Conservation (phyloP, 2,329 filamentous ascomycete genomes). For the Hymenoscyphus albidus region DNA sequence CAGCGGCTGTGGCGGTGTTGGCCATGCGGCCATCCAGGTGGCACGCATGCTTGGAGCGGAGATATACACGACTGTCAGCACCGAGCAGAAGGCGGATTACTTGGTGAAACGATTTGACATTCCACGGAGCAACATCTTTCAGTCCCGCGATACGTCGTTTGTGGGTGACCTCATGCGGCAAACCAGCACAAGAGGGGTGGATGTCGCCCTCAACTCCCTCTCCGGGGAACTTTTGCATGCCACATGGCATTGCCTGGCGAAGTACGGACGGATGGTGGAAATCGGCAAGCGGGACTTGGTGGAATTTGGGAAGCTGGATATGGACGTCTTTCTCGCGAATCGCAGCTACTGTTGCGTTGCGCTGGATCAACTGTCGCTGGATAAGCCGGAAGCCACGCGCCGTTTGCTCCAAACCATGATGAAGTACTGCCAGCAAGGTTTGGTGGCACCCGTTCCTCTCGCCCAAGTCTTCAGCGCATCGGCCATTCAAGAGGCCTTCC, state of each 20-base stretch:
- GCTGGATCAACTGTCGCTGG: not conserved
- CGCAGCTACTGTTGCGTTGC: not conserved
- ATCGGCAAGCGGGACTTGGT: constrained; percentile 36
- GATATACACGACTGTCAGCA: constrained; percentile 26
- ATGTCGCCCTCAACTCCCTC: constrained; percentile 19
- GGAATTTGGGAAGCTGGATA: constrained; percentile 23
- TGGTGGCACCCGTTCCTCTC: too few species aligned
- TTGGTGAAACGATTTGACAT: constrained; percentile 28
- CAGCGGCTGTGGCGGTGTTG: constrained; percentile 32
- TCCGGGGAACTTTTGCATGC: constrained; percentile 23
- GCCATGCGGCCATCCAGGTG: constrained; percentile 34
- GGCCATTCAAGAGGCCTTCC: constrained; percentile 11
- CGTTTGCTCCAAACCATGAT: not conserved
- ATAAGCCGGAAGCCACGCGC: not conserved
- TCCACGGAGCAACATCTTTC: constrained; percentile 30
- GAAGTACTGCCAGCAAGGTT: too few species aligned
- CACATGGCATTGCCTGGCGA: constrained; percentile 35
- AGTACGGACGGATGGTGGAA: constrained; percentile 38
- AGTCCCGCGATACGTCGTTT: constrained; percentile 32
- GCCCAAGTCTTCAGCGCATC: too few species aligned
- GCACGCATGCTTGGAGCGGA: constrained; percentile 23
- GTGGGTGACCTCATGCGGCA: constrained; percentile 20
- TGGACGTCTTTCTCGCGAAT: constrained; percentile 25
- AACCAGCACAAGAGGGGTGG: constrained; percentile 19
- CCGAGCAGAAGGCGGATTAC: constrained; percentile 16